Evolutionary conservation across 176 grass and related monocot genomes (phyloP).

Genomic region (Chloris gayana): DNA sequence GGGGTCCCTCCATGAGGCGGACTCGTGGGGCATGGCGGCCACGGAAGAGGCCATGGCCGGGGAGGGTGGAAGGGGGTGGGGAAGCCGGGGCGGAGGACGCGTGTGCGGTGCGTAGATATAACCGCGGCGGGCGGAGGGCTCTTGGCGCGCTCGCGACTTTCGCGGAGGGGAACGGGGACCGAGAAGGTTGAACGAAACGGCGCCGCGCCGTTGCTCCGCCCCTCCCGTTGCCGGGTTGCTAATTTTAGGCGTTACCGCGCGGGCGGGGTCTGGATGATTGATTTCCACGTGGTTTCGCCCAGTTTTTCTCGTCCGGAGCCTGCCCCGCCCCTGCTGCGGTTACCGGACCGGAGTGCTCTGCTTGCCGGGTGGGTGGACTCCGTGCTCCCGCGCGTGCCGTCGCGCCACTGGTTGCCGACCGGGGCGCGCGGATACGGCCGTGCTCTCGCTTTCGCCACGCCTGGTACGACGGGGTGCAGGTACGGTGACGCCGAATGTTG

Average conservation of each 20-base stretch:
- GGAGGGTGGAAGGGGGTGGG: neutral
- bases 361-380: neutral
- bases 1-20: constrained; percentile 60
- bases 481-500: neutral
- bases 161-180: neutral
- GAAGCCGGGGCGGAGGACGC: constrained; percentile 28
- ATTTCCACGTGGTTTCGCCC: neutral
- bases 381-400: neutral
- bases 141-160: neutral
- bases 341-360: no score
- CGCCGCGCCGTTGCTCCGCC: neutral
- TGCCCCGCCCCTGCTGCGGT: no score
- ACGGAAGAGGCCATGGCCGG: constrained; percentile 80
- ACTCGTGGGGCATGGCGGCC: constrained; percentile 79
- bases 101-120: constrained; percentile 48
- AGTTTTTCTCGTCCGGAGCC: no score
- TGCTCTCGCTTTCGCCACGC: constrained; percentile 2
- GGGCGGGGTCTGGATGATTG: no score
- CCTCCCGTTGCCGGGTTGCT: neutral
- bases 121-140: neutral
- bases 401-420: neutral
- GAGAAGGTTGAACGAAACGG: neutral
- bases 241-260: neutral
- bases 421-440: neutral
- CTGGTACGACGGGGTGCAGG: no score